Conservation (phyloP, 2,329 filamentous ascomycete genomes). For the Fusarium sp. region DNA sequence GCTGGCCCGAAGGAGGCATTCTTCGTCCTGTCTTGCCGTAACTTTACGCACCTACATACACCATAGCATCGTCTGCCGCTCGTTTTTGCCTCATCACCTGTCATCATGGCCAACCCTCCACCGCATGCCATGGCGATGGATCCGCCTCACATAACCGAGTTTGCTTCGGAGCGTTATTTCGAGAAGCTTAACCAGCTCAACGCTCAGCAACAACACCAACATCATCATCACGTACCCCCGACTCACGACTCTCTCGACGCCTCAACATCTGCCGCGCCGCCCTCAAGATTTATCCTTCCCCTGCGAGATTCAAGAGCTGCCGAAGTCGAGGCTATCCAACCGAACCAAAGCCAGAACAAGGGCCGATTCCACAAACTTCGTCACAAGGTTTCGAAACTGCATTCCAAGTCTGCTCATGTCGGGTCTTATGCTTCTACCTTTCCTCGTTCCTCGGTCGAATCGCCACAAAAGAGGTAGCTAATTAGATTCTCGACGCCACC, state of each 20-base stretch:
- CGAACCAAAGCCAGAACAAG: slow-evolving; percentile 56
- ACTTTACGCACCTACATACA: slow-evolving; percentile 4
- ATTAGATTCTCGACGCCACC: neutral
- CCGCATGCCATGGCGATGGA: slow-evolving; percentile 61
- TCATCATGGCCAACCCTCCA: slow-evolving; percentile 48
- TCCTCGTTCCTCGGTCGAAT: slow-evolving; percentile 40
- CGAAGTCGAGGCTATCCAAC: slow-evolving; percentile 46
- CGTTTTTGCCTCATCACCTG: slow-evolving; percentile 31
- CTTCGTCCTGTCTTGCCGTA: slow-evolving; percentile 21
- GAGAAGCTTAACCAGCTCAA: slow-evolving; percentile 68
- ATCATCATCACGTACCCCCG: slow-evolving; percentile 38
- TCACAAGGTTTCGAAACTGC: slow-evolving; percentile 51
- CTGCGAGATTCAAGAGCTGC: slow-evolving; percentile 53
- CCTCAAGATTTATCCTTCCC: slow-evolving; percentile 62
- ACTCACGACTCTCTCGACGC: slow-evolving; percentile 31
- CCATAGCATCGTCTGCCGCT: slow-evolving; percentile 18
- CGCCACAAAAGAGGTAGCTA: slow-evolving; percentile 49
- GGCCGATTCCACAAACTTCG: slow-evolving; percentile 55
- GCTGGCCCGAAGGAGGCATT: slow-evolving; percentile 43
- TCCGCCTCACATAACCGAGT: slow-evolving; percentile 72
- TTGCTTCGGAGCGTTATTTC: slow-evolving; percentile 73
- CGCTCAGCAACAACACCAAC: slow-evolving; percentile 56
- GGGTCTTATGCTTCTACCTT: slow-evolving; percentile 23
- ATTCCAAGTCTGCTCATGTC: slow-evolving; percentile 45
- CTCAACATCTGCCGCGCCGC: slow-evolving; percentile 40